Conservation (phyloP, 2,329 filamentous ascomycete species). For the Aspergillus spinulosporus region DNA sequence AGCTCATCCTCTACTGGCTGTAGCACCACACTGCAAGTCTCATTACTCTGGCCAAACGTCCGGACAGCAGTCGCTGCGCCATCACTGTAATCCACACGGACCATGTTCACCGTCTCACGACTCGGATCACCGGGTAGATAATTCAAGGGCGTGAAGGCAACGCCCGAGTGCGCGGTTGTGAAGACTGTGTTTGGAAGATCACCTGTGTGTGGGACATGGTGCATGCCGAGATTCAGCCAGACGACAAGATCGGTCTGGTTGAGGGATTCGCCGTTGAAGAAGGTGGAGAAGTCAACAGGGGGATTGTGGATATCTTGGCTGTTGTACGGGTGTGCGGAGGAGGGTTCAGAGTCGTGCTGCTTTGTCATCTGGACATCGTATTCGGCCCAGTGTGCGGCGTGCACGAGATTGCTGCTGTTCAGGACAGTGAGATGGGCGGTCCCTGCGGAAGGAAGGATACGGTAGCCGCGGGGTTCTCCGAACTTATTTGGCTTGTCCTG, state of each 20-base stretch:
- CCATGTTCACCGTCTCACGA: conserved; percentile 15
- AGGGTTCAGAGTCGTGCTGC: conserved; percentile 18
- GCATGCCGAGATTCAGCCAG: conserved; percentile 59
- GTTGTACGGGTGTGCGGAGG: conserved; percentile 14
- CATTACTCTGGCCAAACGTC: conserved; percentile 15
- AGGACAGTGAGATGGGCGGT: conserved; percentile 14
- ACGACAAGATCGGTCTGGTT: conserved; percentile 39
- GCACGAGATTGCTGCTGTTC: conserved; percentile 14
- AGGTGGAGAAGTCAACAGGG: conserved; percentile 15
- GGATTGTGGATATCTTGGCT: conserved; percentile 18
- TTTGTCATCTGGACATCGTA: conserved; percentile 17
- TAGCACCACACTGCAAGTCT: conserved; percentile 8
- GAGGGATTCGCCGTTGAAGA: conserved; percentile 19
- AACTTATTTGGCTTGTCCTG: conserved; percentile 16
- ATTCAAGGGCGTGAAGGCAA: conserved; percentile 21
- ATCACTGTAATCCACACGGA: conserved; percentile 13
- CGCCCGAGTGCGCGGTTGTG: conserved; percentile 21
- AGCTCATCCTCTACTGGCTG: conserved; percentile 11
- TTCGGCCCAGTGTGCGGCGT: conserved; percentile 18
- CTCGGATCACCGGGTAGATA: conserved; percentile 16
- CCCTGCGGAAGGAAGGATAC: conserved; percentile 10
- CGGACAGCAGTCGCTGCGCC: conserved; percentile 11
- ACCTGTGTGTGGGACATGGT: conserved; percentile 57
- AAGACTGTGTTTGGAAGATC: conserved; percentile 56
- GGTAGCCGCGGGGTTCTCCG: conserved; percentile 18